A percentile compares a stretch with the other conserved stretches of the same genome.
phyloP scores from a whole-genome alignment of 139 green algal species.

The Mychonastes homosphaera region DNA sequence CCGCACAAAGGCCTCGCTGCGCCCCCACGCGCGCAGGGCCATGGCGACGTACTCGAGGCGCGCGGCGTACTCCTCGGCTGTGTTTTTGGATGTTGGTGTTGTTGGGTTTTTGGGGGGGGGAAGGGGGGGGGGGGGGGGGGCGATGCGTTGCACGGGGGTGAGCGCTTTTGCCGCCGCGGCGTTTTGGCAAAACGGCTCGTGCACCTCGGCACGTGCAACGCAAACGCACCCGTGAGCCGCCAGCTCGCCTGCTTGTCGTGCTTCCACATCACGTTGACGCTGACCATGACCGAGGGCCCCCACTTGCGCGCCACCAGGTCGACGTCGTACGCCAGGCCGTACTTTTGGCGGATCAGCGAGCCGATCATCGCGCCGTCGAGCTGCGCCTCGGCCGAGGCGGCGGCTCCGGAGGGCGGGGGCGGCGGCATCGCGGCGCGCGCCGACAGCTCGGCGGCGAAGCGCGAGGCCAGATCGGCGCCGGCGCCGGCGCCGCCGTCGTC shows the following conservation, averaged over 20 bases:
- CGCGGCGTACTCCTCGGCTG: constrained; percentile 14
- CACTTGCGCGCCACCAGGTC: constrained; percentile 14
- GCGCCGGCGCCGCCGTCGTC: background rate
- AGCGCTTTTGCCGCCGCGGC: background rate
- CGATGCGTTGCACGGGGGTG: background rate
- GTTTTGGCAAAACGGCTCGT: background rate
- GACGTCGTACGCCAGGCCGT: constrained; percentile 14
- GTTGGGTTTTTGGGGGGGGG: background rate
- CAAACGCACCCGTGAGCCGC: no score
- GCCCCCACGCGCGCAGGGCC: constrained; percentile 10
- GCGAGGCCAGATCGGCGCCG: no score
- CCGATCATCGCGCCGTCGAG: background rate
- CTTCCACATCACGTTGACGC: constrained; percentile 19
- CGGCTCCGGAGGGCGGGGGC: background rate
- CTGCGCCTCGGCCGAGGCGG: background rate
- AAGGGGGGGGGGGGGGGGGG: background rate
- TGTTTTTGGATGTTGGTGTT: constrained; percentile 19
- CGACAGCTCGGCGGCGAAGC: no score
- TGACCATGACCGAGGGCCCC: background rate
- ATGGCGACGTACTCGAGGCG: constrained; percentile 18
- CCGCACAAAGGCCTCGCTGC: background rate
- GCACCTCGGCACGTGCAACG: background rate
- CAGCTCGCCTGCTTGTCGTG: background rate
- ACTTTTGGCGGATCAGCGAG: constrained; percentile 9
- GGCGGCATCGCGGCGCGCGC: background rate